Evolutionary conservation across 352 stramenopile genomes (phyloP).

Genomic region (Phytophthora brassicae): DNA sequence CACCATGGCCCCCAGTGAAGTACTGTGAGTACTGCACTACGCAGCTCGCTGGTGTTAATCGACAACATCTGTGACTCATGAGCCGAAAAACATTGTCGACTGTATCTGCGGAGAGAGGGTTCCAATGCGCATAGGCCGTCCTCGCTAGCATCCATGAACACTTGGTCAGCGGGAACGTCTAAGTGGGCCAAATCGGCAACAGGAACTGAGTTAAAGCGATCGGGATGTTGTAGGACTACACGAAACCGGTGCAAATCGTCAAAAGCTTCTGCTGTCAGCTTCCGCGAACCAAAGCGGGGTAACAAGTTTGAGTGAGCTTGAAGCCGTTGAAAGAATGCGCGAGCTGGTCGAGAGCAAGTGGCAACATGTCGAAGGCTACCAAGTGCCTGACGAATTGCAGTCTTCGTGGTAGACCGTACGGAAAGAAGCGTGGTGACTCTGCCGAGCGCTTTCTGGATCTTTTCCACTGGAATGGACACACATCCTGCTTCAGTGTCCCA

Average conservation of each 20-base stretch:
- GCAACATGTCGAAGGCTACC: slow-evolving; percentile 12
- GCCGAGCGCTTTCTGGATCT: slow-evolving; percentile 1
- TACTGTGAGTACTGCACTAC: slow-evolving; percentile 4
- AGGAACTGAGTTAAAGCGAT: slow-evolving; percentile 6
- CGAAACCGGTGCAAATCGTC: slow-evolving; percentile 6
- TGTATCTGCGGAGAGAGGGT: not conserved
- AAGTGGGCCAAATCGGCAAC: not conserved
- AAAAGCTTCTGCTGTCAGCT: not conserved
- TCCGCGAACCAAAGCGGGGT: not conserved
- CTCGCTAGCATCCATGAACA: slow-evolving; percentile 13
- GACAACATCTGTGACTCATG: not conserved
- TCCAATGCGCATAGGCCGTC: slow-evolving; percentile 7
- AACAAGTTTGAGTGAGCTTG: not conserved
- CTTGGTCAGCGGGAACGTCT: not conserved
- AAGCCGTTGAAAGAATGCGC: not conserved
- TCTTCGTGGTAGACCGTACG: not conserved
- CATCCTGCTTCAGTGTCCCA: slow-evolving; percentile 13
- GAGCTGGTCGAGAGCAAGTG: not conserved
- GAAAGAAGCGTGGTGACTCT: not conserved
- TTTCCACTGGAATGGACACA: slow-evolving; percentile 17
- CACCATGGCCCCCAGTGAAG: slow-evolving; percentile 2
- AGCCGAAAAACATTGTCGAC: not conserved
- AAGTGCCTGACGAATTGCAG: not conserved
- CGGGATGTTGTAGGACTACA: not conserved
- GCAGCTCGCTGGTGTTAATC: slow-evolving; percentile 6